phyloP scores from a whole-genome alignment of 305 asterid species.

The Fraxinus velutina region DNA sequence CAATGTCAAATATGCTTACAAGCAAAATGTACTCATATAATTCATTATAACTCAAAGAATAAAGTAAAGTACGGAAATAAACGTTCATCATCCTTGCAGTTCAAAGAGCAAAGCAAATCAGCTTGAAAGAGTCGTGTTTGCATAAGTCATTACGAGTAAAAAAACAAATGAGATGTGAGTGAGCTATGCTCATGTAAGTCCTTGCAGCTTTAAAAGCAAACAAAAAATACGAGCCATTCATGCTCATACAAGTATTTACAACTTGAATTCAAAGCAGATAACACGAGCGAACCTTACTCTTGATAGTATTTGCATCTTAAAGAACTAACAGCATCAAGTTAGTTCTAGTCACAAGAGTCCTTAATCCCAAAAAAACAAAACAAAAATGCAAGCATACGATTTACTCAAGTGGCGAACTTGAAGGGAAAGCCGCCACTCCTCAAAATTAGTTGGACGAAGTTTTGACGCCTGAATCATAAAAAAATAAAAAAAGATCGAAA shows the following conservation, averaged over 20 bases:
- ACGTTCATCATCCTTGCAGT: not conserved
- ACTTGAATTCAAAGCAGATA: not conserved
- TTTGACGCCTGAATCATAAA: not conserved
- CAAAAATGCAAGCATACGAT: not conserved
- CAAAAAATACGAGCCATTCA: not conserved
- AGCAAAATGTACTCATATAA: not conserved
- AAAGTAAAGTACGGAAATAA: not conserved
- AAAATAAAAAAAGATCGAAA: not conserved
- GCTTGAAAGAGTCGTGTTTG: too few species aligned
- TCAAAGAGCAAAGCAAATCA: not conserved
- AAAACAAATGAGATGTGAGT: not conserved
- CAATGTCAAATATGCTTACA: not conserved
- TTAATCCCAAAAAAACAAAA: not conserved
- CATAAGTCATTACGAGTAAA: too few species aligned
- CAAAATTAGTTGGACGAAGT: not conserved
- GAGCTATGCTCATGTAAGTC: not conserved
- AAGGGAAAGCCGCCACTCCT: not conserved
- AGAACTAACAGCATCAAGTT: not conserved
- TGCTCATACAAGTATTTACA: not conserved
- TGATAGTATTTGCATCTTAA: not conserved
- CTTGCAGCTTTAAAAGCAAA: not conserved
- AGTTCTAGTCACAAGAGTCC: not conserved
- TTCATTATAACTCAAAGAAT: not conserved
- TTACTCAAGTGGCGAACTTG: not conserved
- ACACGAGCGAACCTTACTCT: not conserved